Evolutionary conservation across 2,329 filamentous ascomycete genomes (phyloP).

Genomic region (Trichoderma endophyticum): DNA sequence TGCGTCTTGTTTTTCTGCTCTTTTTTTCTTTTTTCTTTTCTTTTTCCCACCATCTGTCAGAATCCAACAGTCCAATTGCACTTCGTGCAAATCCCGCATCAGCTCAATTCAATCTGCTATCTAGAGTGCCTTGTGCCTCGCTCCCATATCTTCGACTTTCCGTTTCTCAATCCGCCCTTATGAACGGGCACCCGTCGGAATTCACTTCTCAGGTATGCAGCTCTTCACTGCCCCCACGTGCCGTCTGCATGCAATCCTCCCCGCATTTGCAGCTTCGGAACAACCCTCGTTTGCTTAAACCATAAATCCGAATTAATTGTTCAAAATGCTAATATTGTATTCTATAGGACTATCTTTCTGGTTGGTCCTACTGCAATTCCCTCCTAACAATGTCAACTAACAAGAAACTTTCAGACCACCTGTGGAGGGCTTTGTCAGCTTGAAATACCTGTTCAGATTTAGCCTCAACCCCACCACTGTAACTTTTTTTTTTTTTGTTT

Average conservation of each 20-base stretch:
- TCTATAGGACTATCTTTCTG: conserved; percentile 70
- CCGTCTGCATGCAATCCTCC: neutral
- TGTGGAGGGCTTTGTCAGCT: conserved; percentile 41
- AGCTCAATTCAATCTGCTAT: neutral
- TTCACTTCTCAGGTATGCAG: conserved; percentile 77
- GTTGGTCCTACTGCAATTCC: conserved; percentile 50
- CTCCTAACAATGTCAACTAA: conserved; percentile 26
- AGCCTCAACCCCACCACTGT: conserved; percentile 11
- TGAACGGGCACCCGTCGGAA: conserved; percentile 79
- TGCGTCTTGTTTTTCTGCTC: conserved; percentile 15
- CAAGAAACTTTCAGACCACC: conserved; percentile 35
- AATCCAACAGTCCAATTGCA: conserved; percentile 3
- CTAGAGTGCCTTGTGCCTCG: conserved; percentile 22
- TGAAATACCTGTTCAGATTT: conserved; percentile 21
- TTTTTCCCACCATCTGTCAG: conserved; percentile 10
- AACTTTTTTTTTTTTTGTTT: conserved; percentile 1
- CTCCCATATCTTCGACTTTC: conserved; percentile 21
- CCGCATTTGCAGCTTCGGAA: neutral
- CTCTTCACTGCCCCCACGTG: neutral
- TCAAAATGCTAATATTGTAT: conserved; percentile 8
- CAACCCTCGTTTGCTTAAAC: neutral
- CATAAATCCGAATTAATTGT: neutral
- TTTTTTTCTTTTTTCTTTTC: conserved; percentile 5
- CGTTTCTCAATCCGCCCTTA: conserved; percentile 61
- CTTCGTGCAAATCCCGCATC: neutral